Evolutionary conservation across 768 basidiomycete genomes (phyloP).

Genomic region (Exidia glandulosa): DNA sequence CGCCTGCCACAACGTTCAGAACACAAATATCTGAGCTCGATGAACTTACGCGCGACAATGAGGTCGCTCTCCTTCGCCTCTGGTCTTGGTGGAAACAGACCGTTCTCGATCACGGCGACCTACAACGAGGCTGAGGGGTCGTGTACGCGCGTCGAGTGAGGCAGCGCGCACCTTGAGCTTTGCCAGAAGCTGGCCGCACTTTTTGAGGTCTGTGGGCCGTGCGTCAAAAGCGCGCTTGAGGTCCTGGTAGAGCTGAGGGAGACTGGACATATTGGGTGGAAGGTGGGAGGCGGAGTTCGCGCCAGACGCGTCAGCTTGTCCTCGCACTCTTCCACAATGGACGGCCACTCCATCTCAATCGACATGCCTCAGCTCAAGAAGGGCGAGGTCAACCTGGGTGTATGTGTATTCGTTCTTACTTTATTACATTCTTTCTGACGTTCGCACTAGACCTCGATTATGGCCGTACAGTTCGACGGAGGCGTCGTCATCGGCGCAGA

Average conservation of each 20-base stretch:
- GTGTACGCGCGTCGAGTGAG: neutral
- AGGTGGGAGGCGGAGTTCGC: conserved; percentile 16
- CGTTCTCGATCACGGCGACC: conserved; percentile 69
- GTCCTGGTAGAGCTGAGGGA: conserved; percentile 47
- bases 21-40: neutral
- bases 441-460: conserved; percentile 81
- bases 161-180: conserved; percentile 56
- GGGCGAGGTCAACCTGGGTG: conserved; percentile 95
- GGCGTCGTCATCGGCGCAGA: conserved; percentile 97
- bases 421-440: neutral
- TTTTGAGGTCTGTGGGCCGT: conserved; percentile 55
- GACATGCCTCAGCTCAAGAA: conserved; percentile 82
- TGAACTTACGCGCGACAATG: neutral
- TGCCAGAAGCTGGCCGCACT: conserved; percentile 48
- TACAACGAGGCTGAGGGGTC: conserved; percentile 16
- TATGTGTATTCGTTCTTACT: conserved; percentile 31
- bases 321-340: conserved; percentile 22
- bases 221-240: conserved; percentile 57
- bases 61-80: conserved; percentile 37
- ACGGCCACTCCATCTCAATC: conserved; percentile 41
- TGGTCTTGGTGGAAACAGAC: conserved; percentile 63
- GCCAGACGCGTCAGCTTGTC: conserved; percentile 45
- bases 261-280: neutral
- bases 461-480: conserved; percentile 93
- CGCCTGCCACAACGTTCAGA: conserved; percentile 64